A percentile compares a stretch with the other conserved stretches of the same genome.
Evolutionary conservation across 2,329 filamentous ascomycete species (phyloP).

Genomic region (Cladosporium sp.): DNA sequence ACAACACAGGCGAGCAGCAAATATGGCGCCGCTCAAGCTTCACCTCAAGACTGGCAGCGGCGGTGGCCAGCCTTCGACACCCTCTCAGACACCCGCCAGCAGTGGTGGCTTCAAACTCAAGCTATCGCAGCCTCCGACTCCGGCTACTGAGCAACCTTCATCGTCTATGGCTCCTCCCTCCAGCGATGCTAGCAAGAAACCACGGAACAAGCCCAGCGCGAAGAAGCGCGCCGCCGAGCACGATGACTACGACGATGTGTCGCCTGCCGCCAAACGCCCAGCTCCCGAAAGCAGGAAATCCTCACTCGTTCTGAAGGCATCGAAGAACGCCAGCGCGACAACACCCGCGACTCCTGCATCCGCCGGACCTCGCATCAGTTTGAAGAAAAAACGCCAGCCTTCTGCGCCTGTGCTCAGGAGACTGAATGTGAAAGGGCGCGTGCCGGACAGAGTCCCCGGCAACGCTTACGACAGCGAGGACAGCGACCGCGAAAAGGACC

Average conservation of each 20-base stretch:
- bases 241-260: slow-evolving; percentile 29
- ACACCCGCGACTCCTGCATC: slow-evolving; percentile 7
- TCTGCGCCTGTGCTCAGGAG: slow-evolving; percentile 15
- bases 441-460: slow-evolving; percentile 65
- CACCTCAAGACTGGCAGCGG: slow-evolving; percentile 18
- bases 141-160: slow-evolving; percentile 24
- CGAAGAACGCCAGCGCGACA: slow-evolving; percentile 25
- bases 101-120: slow-evolving; percentile 30
- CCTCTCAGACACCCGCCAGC: slow-evolving; percentile 20
- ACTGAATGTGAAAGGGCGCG: slow-evolving; percentile 46
- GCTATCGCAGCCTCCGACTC: slow-evolving; percentile 19
- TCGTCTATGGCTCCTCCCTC: slow-evolving; percentile 24
- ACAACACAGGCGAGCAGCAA: slow-evolving; percentile 1
- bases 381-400: slow-evolving; percentile 14
- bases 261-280: slow-evolving; percentile 29
- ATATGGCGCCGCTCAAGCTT: slow-evolving; percentile 16
- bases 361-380: slow-evolving; percentile 9
- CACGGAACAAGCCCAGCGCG: slow-evolving; percentile 36
- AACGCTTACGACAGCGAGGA: slow-evolving; percentile 96
- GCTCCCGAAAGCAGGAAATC: slow-evolving; percentile 25
- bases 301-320: slow-evolving; percentile 29
- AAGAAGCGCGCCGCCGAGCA: slow-evolving; percentile 33
- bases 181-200: slow-evolving; percentile 27
- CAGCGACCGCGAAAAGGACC: slow-evolving; percentile 82
- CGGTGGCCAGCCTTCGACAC: slow-evolving; percentile 16